These are phyloP conservation scores for Hypoxylon sp. DNA, from an alignment of 2,329 filamentous ascomycete genomes.

Conservation along the genomic window DNA sequence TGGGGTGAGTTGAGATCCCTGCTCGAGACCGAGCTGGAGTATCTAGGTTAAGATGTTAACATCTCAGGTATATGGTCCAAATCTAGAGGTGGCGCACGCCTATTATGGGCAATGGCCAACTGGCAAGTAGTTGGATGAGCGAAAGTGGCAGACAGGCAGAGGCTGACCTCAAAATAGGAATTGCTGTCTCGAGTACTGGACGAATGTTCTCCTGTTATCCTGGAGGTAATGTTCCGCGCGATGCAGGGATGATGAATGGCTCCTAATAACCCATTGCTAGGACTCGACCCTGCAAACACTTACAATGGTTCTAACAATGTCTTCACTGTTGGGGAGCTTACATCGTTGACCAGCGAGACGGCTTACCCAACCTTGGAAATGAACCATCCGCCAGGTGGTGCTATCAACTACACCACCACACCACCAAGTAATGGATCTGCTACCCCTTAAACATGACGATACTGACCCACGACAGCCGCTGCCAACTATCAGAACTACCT, in stretches of 20 bases:
- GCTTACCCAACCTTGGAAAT: constrained; percentile 49
- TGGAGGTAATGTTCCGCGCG: constrained; percentile 35
- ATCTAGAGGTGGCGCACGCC: constrained; percentile 61
- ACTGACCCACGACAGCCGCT: constrained; percentile 44
- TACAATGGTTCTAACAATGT: constrained; percentile 50
- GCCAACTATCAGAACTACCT: constrained; percentile 62
- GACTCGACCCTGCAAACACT: constrained; percentile 61
- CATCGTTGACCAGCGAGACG: constrained; percentile 40
- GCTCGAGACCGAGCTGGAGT: background rate
- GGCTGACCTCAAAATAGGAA: constrained; percentile 47
- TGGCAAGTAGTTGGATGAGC: constrained; percentile 41
- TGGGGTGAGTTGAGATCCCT: constrained; percentile 28
- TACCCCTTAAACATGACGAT: too few species aligned
- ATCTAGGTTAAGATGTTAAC: constrained; percentile 2
- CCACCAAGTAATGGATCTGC: constrained; percentile 49
- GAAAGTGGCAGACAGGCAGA: background rate
- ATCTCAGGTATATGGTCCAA: constrained; percentile 52
- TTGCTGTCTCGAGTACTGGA: constrained; percentile 62
- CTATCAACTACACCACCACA: constrained; percentile 62
- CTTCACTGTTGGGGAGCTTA: constrained; percentile 58
- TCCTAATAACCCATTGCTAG: constrained; percentile 40
- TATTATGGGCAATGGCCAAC: constrained; percentile 63
- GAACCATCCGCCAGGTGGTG: constrained; percentile 60
- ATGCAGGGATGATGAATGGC: background rate
- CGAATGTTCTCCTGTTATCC: constrained; percentile 66